Conservation (phyloP, 176 grass and related monocot genomes). For the Avena insularis region DNA sequence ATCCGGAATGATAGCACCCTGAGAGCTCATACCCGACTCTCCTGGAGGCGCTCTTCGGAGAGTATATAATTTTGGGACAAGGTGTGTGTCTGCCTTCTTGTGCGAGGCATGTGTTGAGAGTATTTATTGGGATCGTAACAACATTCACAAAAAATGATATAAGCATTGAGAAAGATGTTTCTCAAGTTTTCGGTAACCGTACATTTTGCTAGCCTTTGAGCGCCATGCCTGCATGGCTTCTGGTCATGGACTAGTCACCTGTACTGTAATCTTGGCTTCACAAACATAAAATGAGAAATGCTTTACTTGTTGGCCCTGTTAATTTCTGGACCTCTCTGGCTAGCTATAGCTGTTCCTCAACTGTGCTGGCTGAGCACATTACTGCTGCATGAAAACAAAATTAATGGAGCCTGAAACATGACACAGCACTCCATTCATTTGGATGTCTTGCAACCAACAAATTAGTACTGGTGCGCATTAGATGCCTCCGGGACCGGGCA, state of each 20-base stretch:
- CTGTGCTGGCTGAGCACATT: not conserved
- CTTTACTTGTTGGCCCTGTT: not conserved
- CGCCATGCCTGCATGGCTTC: slow-evolving; percentile 3
- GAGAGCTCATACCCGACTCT: slow-evolving; percentile 53
- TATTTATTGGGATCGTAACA: slow-evolving; percentile 53
- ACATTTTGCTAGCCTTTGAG: slow-evolving; percentile 18
- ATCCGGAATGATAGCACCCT: slow-evolving; percentile 42
- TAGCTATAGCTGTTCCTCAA: too few species aligned
- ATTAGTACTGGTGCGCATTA: slow-evolving; percentile 9
- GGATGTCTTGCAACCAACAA: slow-evolving; percentile 16
- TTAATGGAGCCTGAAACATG: slow-evolving; percentile 11
- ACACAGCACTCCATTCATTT: slow-evolving; percentile 18
- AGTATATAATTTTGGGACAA: slow-evolving; percentile 68
- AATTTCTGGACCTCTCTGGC: not conserved
- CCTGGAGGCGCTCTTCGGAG: slow-evolving; percentile 47
- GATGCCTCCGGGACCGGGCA: not conserved
- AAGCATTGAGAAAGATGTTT: slow-evolving; percentile 49
- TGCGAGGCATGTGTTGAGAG: slow-evolving; percentile 42
- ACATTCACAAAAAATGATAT: slow-evolving; percentile 50
- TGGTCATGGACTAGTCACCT: slow-evolving; percentile 38
- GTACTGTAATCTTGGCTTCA: slow-evolving; percentile 48
- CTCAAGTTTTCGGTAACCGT: slow-evolving; percentile 40
- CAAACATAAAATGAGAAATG: slow-evolving; percentile 32
- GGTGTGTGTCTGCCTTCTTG: slow-evolving; percentile 36
- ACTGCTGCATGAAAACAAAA: not conserved